Evolutionary conservation across 768 basidiomycete species (phyloP).

Genomic region (Phanerochaete sordida): DNA sequence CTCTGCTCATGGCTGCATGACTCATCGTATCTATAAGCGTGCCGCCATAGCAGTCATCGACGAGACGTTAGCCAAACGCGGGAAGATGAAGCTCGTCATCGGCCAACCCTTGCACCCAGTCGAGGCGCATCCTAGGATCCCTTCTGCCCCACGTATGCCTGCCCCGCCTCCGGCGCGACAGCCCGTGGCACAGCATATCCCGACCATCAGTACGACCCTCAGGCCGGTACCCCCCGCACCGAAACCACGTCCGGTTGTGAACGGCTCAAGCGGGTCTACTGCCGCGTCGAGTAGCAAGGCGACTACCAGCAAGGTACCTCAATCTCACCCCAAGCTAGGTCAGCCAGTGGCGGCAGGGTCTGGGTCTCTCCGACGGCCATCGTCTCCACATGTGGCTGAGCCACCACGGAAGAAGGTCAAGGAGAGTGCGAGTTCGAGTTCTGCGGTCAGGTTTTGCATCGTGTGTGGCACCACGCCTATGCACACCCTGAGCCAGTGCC

Average conservation of each 20-base stretch:
- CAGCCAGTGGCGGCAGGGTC: constrained; percentile 7
- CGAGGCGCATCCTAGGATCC: constrained; percentile 19
- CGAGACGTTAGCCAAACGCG: constrained; percentile 51
- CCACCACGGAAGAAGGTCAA: constrained; percentile 35
- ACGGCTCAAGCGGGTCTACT: background rate
- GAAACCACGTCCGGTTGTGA: background rate
- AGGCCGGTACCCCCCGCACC: background rate
- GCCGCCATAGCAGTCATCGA: constrained; percentile 73
- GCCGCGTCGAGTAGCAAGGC: background rate
- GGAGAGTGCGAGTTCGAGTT: constrained; percentile 16
- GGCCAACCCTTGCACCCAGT: constrained; percentile 65
- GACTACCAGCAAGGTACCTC: background rate
- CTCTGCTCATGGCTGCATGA: background rate
- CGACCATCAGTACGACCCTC: background rate
- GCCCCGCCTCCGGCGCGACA: constrained; percentile 15
- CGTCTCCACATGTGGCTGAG: constrained; percentile 16
- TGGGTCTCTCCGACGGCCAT: constrained; percentile 28
- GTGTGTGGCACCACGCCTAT: constrained; percentile 43
- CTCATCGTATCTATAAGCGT: constrained; percentile 34
- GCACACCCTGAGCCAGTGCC: constrained; percentile 54
- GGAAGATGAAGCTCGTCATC: constrained; percentile 50
- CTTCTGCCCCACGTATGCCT: constrained; percentile 5
- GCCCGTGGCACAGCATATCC: background rate
- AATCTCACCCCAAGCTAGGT: background rate
- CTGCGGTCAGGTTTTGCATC: constrained; percentile 34